These are phyloP conservation scores for Pythium apleroticum DNA, from an alignment of 352 stramenopile species.

Conservation along the genomic window DNA sequence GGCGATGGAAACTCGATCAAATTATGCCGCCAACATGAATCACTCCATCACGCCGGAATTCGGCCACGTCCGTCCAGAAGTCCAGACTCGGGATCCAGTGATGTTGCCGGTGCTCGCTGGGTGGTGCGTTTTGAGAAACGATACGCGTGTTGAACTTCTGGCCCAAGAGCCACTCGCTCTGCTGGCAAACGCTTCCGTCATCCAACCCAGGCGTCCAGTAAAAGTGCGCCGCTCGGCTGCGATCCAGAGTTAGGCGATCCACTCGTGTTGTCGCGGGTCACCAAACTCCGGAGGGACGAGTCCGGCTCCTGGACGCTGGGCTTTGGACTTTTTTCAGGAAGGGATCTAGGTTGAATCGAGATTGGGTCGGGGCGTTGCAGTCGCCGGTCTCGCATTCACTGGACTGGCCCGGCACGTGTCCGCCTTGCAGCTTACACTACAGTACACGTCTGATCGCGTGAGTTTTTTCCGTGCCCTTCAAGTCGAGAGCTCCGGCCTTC, in stretches of 20 bases:
- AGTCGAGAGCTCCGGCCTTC: not conserved
- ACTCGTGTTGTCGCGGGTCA: not conserved
- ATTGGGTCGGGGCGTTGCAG: not conserved
- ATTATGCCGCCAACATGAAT: not conserved
- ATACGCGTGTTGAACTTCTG: not conserved
- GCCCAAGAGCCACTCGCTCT: not conserved
- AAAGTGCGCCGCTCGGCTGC: not conserved
- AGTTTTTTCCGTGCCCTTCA: not conserved
- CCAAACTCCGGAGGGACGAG: not conserved
- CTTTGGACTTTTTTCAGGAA: not conserved
- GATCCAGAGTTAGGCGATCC: not conserved
- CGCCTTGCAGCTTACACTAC: not conserved
- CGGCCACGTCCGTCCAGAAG: constrained; percentile 1
- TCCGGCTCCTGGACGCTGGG: not conserved
- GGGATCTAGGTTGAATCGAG: not conserved
- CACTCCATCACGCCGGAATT: not conserved
- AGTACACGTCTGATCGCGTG: not conserved
- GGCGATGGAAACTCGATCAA: not conserved
- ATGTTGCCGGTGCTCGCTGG: not conserved
- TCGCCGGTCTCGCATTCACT: constrained; percentile 1
- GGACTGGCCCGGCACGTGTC: not conserved
- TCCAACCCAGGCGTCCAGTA: not conserved
- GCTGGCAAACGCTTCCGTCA: not conserved
- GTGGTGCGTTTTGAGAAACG: not conserved
- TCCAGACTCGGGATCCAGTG: not conserved